Conservation (phyloP, 1,284 basidiomycete genomes). For the Termitomyces sp. region DNA sequence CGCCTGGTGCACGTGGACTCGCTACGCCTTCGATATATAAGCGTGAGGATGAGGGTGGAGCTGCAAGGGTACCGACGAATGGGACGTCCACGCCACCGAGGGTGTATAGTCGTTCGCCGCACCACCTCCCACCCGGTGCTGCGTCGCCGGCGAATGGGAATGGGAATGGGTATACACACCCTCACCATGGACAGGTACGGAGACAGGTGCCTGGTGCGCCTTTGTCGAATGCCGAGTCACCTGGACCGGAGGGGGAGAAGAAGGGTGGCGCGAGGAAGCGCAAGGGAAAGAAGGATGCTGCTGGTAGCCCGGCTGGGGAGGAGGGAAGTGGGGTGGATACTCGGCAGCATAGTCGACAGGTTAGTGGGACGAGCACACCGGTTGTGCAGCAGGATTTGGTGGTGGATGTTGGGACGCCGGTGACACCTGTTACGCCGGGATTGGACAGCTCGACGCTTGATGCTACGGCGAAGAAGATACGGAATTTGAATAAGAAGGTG, state of each 20-base stretch:
- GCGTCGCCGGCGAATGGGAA: conserved; percentile 27
- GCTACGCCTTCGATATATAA: conserved; percentile 83
- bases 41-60: conserved; percentile 80
- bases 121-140: conserved; percentile 36
- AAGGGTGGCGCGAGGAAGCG: conserved; percentile 51
- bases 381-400: conserved; percentile 17
- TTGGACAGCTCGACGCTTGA: conserved; percentile 59
- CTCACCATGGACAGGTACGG: conserved; percentile 17
- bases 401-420: conserved; percentile 17
- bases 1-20: conserved; percentile 86
- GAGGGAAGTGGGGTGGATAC: conserved; percentile 7
- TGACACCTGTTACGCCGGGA: conserved; percentile 48
- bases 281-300: conserved; percentile 47
- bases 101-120: conserved; percentile 56
- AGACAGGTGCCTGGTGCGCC: conserved; percentile 68
- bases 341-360: conserved; percentile 15
- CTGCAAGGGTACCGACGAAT: conserved; percentile 42
- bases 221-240: conserved; percentile 29
- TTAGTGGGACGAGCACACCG: conserved; percentile 20
- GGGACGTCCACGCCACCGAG: conserved; percentile 59
- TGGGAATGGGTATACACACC: background rate
- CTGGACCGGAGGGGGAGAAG: conserved; percentile 39
- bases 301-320: conserved; percentile 16
- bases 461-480: conserved; percentile 83
- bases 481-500: conserved; percentile 93